Conservation (phyloP, 768 basidiomycete genomes). For the Tulasnella sp. region DNA sequence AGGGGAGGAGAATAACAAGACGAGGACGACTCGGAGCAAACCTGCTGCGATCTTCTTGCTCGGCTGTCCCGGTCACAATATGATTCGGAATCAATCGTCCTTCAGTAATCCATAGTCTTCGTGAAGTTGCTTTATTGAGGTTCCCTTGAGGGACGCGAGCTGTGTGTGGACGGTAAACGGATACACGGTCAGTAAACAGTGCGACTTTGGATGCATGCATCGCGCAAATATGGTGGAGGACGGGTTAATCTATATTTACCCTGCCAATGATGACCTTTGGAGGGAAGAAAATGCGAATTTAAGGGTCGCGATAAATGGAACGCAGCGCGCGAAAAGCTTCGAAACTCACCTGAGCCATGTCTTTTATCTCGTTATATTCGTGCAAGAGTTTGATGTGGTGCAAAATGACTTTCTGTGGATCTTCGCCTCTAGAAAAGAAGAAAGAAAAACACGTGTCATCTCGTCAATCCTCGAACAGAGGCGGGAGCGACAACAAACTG, state of each 20-base stretch:
- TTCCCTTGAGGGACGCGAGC: conserved; percentile 62
- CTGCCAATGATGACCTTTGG: conserved; percentile 75
- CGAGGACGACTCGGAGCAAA: too few relatives aligned
- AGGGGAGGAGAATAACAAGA: too few relatives aligned
- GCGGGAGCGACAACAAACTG: conserved; percentile 35
- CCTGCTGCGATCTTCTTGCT: too few relatives aligned
- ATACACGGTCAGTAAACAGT: not conserved
- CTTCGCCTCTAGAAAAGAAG: conserved; percentile 34
- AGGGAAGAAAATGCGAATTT: not conserved
- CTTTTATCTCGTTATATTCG: conserved; percentile 71
- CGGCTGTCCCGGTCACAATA: not conserved
- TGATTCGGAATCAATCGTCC: conserved; percentile 35
- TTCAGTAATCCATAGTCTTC: conserved; percentile 54
- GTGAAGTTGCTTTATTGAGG: conserved; percentile 65
- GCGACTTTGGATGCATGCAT: not conserved
- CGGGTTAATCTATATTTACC: conserved; percentile 30
- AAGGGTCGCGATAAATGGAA: not conserved
- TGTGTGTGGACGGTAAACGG: conserved; percentile 26
- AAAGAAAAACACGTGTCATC: too few relatives aligned
- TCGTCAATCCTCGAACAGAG: too few relatives aligned
- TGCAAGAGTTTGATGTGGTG: conserved; percentile 63
- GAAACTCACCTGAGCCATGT: conserved; percentile 56
- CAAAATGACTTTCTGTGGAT: conserved; percentile 50
- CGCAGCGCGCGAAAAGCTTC: not conserved
- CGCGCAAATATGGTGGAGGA: not conserved